Base-by-base conservation (phyloP, 1,284 basidiomycete genomes). In the Boletus sp. region DNA sequence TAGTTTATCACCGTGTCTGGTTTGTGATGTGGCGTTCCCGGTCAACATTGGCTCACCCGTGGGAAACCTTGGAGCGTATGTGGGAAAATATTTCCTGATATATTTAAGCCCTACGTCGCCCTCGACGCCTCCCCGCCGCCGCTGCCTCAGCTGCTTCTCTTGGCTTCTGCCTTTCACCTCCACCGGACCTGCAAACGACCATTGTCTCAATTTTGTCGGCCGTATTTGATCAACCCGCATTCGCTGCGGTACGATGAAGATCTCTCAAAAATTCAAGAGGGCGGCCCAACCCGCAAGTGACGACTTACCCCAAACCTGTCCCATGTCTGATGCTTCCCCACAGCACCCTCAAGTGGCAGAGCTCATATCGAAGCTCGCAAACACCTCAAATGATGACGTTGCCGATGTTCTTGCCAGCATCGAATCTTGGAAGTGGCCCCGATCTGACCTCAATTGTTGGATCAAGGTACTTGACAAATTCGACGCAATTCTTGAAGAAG, bases 391-490 rank as follows among this genome's bases (percentile, higher is more conserved):
- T 57, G 83, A 91, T 52, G 83, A 89, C 64, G 76, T 94, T 20
- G 76, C 85, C 2, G 77, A 83, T 57, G 80, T 85, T 58, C 79
- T 94, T 48, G 76, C 80, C 45, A 74, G 81, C 63, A 87, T 92
- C 65, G 84, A 88, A 64, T 74, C 78, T 18, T 99, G 97, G 97
- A 89, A 85, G 74, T 99, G 94, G 90, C 94, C 96, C 31, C 85
- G 97, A 63, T 96, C 95, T 58, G 97, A 99, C 80, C 83, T 99
- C 59, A 94, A 98, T 77, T 89, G 92, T 58, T 99, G 97, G 97
- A 89, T 94, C 68, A 88, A 88, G 68, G 92, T 96, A 58, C 85
- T 99, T 51, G 96, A 99, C 80, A 91, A 92, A 72, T 96, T 99
- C 73, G 97, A 98, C 76, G 78, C 80, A 59, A 86, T 97, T 62